These are phyloP conservation scores for Lupinus albus DNA, from an alignment of 306 rosid species.

Conservation along the genomic window DNA sequence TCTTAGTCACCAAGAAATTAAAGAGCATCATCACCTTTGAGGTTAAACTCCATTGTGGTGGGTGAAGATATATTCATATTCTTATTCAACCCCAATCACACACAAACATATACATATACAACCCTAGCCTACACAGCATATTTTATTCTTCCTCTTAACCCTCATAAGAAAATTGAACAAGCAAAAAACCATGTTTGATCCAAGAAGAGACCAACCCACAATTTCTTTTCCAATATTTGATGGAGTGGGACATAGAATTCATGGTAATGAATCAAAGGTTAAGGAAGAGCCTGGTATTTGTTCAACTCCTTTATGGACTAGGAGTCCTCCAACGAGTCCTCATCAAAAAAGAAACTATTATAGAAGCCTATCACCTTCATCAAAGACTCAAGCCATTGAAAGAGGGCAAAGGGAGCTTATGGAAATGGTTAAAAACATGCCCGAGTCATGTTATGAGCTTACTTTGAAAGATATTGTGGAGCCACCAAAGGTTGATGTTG, in stretches of 20 bases:
- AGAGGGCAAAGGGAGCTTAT: slow-evolving; percentile 84
- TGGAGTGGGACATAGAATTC: background rate
- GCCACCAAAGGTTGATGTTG: slow-evolving; percentile 34
- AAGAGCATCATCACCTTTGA: slow-evolving; percentile 24
- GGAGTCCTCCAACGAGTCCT: slow-evolving; percentile 47
- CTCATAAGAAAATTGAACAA: background rate
- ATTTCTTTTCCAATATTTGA: slow-evolving; percentile 45
- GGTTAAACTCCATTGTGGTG: background rate
- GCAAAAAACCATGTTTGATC: slow-evolving; percentile 43
- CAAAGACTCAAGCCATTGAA: slow-evolving; percentile 70
- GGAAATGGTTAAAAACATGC: slow-evolving; percentile 89
- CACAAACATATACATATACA: background rate
- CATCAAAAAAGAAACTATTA: slow-evolving; percentile 40
- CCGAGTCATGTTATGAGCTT: slow-evolving; percentile 82
- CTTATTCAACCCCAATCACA: slow-evolving; percentile 7
- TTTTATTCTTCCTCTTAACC: slow-evolving; percentile 11
- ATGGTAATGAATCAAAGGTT: background rate
- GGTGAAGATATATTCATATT: slow-evolving; percentile 35
- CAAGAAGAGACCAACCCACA: slow-evolving; percentile 40
- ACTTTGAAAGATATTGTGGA: slow-evolving; percentile 83
- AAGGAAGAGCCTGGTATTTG: slow-evolving; percentile 48
- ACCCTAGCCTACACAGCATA: background rate
- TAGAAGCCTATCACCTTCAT: slow-evolving; percentile 61
- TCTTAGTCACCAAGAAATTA: slow-evolving; percentile 53
- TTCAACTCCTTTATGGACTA: slow-evolving; percentile 71